These are phyloP conservation scores for Fusarium sp. DNA, from an alignment of 2,329 filamentous ascomycete genomes.

Conservation along the genomic window DNA sequence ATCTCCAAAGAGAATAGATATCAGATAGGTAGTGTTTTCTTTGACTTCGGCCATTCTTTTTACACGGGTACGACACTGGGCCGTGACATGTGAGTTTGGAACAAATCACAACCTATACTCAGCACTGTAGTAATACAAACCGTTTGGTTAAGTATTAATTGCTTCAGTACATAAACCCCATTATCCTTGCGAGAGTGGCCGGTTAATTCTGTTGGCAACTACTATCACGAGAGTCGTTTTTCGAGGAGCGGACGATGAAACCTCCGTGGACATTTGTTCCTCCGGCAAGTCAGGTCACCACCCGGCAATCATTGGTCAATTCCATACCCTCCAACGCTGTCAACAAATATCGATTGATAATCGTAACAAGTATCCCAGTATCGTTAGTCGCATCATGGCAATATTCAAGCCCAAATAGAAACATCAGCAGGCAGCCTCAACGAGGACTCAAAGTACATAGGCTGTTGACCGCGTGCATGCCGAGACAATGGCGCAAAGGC, in stretches of 20 bases:
- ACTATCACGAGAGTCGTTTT: neutral
- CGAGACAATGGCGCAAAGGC: neutral
- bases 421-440: fast-evolving
- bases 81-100: too few relatives aligned
- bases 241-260: neutral
- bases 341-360: neutral
- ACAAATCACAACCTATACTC: fast-evolving
- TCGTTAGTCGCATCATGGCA: neutral
- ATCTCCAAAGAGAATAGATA: fast-evolving
- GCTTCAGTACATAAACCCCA: fast-evolving
- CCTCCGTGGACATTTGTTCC: neutral
- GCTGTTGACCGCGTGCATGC: too few relatives aligned
- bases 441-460: fast-evolving
- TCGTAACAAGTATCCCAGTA: too few relatives aligned
- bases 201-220: fast-evolving
- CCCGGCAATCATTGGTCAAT: neutral
- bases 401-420: fast-evolving
- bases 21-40: too few relatives aligned
- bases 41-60: neutral
- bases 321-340: neutral
- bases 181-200: too few relatives aligned
- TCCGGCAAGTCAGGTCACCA: neutral
- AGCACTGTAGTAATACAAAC: fast-evolving
- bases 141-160: neutral
- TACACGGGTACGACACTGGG: fast-evolving